phyloP scores from a whole-genome alignment of 768 basidiomycete species.

The Nidularia sp. region DNA sequence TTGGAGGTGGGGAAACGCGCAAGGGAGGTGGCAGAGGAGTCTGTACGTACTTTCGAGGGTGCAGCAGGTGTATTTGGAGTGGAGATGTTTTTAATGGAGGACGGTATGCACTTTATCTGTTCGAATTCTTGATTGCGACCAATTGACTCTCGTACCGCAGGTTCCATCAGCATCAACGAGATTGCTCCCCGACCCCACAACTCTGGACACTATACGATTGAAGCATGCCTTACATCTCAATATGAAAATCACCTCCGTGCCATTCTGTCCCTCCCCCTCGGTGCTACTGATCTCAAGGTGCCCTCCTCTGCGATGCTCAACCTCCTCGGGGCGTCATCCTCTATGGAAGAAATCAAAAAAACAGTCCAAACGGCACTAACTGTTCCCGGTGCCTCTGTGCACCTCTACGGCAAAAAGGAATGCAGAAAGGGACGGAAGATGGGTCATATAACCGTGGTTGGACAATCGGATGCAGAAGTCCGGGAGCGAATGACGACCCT shows the following conservation, averaged over 20 bases:
- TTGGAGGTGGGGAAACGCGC: slow-evolving; percentile 51
- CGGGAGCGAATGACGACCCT: slow-evolving; percentile 68
- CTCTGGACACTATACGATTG: slow-evolving; percentile 98
- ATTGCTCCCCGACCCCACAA: slow-evolving; percentile 98
- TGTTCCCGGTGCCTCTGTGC: slow-evolving; percentile 73
- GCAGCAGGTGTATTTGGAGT: slow-evolving; percentile 92
- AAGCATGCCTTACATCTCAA: slow-evolving; percentile 94
- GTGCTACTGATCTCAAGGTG: slow-evolving; percentile 83
- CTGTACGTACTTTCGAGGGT: slow-evolving; percentile 74
- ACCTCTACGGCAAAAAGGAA: slow-evolving; percentile 93
- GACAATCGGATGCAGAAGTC: slow-evolving; percentile 73
- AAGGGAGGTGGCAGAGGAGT: slow-evolving; percentile 70
- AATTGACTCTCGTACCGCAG: too few relatives aligned
- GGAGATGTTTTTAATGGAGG: slow-evolving; percentile 91
- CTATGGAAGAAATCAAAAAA: slow-evolving; percentile 53
- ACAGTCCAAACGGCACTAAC: slow-evolving; percentile 59
- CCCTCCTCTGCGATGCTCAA: slow-evolving; percentile 92
- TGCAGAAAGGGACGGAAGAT: slow-evolving; percentile 92
- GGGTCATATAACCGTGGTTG: slow-evolving; percentile 94
- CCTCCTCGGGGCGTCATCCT: slow-evolving; percentile 78
- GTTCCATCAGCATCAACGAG: slow-evolving; percentile 80
- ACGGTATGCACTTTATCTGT: slow-evolving; percentile 49
- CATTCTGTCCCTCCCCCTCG: slow-evolving; percentile 86
- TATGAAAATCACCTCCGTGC: slow-evolving; percentile 97
- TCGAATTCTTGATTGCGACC: too few relatives aligned